Percentiles rank a stretch among this genome's conserved stretches.
Evolutionary conservation across 2,329 filamentous ascomycete species (phyloP).

Genomic region (Pseudogymnoascus pannorum): DNA sequence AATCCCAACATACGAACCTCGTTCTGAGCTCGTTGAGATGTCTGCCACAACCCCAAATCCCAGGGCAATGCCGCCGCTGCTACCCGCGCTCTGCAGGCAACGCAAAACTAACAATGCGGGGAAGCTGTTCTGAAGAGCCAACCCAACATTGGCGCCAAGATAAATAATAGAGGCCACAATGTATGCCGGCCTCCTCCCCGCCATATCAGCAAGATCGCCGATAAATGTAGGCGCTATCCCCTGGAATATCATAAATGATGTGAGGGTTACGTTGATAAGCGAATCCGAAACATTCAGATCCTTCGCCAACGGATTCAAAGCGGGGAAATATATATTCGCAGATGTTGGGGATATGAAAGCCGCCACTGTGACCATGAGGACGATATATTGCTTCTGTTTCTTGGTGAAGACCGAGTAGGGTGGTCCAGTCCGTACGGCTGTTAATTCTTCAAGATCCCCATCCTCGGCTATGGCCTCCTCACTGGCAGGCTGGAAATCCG

Average conservation of each 20-base stretch:
- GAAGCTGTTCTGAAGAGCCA: conserved; percentile 41
- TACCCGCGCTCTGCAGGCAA: conserved; percentile 18
- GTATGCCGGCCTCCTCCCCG: conserved; percentile 46
- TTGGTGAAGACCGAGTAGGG: conserved; percentile 26
- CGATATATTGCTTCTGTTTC: conserved; percentile 43
- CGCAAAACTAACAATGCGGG: conserved; percentile 23
- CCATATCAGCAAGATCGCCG: conserved; percentile 34
- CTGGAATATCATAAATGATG: conserved; percentile 10
- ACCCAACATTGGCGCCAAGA: conserved; percentile 43
- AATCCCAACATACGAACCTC: conserved; percentile 66
- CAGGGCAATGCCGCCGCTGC: conserved; percentile 56
- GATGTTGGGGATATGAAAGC: conserved; percentile 23
- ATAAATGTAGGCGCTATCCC: conserved; percentile 8
- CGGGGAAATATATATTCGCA: conserved; percentile 1
- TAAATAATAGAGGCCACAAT: conserved; percentile 44
- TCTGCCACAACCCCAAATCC: conserved; percentile 67
- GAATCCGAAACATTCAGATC: conserved; percentile 7
- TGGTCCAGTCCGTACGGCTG: conserved; percentile 22
- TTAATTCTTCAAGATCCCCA: conserved; percentile 25
- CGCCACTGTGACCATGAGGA: conserved; percentile 44
- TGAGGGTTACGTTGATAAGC: conserved; percentile 10
- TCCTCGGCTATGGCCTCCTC: conserved; percentile 19
- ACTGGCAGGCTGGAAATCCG: not conserved
- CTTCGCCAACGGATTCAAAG: not conserved
- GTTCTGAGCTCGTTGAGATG: conserved; percentile 58